Percentiles rank a stretch among this genome's conserved stretches.
Evolutionary conservation across 352 stramenopile species (phyloP).

Genomic region (Pythium chondricola): DNA sequence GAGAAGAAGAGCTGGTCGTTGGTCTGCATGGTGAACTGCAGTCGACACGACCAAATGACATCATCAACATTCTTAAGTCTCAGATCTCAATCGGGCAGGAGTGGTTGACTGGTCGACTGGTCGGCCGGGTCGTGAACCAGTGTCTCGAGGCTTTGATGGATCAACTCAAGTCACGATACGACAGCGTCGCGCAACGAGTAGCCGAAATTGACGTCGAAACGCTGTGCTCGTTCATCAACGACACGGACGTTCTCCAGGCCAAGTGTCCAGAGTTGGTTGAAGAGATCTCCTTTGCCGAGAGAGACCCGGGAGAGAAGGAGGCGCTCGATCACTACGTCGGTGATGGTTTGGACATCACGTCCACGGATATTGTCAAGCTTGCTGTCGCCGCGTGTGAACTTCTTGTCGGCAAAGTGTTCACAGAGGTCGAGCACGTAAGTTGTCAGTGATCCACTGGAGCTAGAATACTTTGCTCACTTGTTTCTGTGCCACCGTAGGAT

Average conservation of each 20-base stretch:
- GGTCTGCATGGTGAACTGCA: slow-evolving; percentile 57
- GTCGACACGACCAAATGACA: slow-evolving; percentile 78
- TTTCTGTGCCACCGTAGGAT: slow-evolving; percentile 26
- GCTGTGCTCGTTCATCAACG: slow-evolving; percentile 86
- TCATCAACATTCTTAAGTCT: slow-evolving; percentile 83
- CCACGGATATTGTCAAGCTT: slow-evolving; percentile 77
- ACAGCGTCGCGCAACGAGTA: slow-evolving; percentile 39
- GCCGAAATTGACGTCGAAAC: slow-evolving; percentile 52
- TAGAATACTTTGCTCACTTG: too few species aligned
- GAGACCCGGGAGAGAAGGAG: slow-evolving; percentile 65
- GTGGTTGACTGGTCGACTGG: slow-evolving; percentile 58
- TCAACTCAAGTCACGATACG: slow-evolving; percentile 65
- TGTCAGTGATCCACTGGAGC: too few species aligned
- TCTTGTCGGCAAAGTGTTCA: slow-evolving; percentile 72
- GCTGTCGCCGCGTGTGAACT: slow-evolving; percentile 55
- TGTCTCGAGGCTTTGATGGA: slow-evolving; percentile 71
- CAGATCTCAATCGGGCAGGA: slow-evolving; percentile 83
- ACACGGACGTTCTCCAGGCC: slow-evolving; percentile 73
- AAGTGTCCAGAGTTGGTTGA: slow-evolving; percentile 81
- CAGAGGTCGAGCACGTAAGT: slow-evolving; percentile 62
- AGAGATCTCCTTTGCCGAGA: slow-evolving; percentile 76
- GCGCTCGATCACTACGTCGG: slow-evolving; percentile 73
- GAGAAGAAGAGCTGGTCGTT: slow-evolving; percentile 61
- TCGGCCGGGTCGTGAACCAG: slow-evolving; percentile 61
- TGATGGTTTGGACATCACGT: slow-evolving; percentile 65